These are phyloP conservation scores for Citeromyces nyonsensis DNA, from an alignment of 805 yeast genomes.

Conservation along the genomic window DNA sequence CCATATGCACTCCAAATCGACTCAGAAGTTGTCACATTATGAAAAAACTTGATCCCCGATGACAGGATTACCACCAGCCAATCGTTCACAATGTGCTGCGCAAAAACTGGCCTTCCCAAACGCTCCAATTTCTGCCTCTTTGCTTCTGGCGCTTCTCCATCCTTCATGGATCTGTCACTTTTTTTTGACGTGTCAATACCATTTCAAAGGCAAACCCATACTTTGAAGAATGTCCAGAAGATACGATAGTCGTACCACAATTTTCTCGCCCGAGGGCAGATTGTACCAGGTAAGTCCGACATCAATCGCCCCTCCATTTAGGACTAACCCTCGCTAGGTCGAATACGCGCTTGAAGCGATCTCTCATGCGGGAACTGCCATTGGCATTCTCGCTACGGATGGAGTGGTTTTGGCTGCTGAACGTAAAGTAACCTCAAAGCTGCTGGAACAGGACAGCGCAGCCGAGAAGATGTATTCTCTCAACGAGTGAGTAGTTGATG, in stretches of 20 bases:
- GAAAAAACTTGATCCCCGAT: slow-evolving; percentile 10
- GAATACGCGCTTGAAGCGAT: slow-evolving; percentile 94
- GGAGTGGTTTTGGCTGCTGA: slow-evolving; percentile 97
- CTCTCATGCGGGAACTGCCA: slow-evolving; percentile 71
- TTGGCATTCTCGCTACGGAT: slow-evolving; percentile 60
- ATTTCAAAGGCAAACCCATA: background rate
- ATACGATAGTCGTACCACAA: slow-evolving; percentile 97
- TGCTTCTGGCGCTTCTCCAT: background rate
- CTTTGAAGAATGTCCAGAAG: slow-evolving; percentile 62
- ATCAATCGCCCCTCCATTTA: background rate
- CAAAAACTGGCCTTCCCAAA: too few relatives aligned
- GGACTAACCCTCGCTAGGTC: slow-evolving; percentile 23
- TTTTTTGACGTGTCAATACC: background rate
- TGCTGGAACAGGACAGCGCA: slow-evolving; percentile 84
- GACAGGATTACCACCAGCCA: slow-evolving; percentile 10
- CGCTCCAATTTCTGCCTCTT: background rate
- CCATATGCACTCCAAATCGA: slow-evolving; percentile 11
- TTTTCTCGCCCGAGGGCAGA: slow-evolving; percentile 97
- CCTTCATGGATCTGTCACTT: background rate
- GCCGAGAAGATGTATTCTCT: slow-evolving; percentile 85
- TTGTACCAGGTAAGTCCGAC: slow-evolving; percentile 58
- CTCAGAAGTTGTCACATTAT: slow-evolving; percentile 2
- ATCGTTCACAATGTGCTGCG: background rate
- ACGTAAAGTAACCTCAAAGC: slow-evolving; percentile 82
- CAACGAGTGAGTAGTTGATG: slow-evolving; percentile 38